Base-by-base conservation (phyloP, 1,139 yeast genomes). In the Hansenula sp. region DNA sequence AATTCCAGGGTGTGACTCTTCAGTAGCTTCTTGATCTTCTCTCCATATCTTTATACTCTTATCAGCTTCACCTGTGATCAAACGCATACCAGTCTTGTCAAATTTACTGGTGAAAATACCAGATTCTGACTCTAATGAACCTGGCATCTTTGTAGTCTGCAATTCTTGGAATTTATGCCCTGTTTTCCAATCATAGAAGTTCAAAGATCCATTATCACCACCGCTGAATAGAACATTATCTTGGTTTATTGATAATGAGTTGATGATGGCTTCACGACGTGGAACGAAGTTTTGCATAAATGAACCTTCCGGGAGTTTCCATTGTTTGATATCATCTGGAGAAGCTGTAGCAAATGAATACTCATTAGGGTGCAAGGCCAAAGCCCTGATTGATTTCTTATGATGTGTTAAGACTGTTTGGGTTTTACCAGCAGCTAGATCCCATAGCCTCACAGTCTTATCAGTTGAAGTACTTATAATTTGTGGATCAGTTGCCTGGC, bases 31-130 rank as follows among this genome's bases (percentile, higher is more conserved):
- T 8, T 67, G 67, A 42, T 70, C 76, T 50, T 79, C 83, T 41
- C 60, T 79, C 96, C 97, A 93, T 1, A 93, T 70, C 61, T 90
- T 89, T 41, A 93, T 79, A 55, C 90, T 84, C 63, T 90, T 91
- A 63, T 93, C 99, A 11, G 90, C 84, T 57, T 87, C 96, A 42
- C 96, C 89, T 0, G 96, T 88, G 18, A 93, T 74, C 46, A 93
- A 66, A 36, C 96, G 74, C 53, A 83, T 63, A 0, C 98, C 97
- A 51, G 89, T 82, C 61, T 73, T 70, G 62, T 93, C 98, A 62
- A 89, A 90, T 2, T 79, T 62, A 36, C 91, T 77, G 11, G 91
- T 77, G 52, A 84, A 73, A 4, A 91, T 77, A 10, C 96, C 86
- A 27, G 78, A 70, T 52, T 83, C 90, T 35, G 82, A 70, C 15